Conservation (phyloP, 2,329 filamentous ascomycete genomes). For the Macroventuria anomochaeta region DNA sequence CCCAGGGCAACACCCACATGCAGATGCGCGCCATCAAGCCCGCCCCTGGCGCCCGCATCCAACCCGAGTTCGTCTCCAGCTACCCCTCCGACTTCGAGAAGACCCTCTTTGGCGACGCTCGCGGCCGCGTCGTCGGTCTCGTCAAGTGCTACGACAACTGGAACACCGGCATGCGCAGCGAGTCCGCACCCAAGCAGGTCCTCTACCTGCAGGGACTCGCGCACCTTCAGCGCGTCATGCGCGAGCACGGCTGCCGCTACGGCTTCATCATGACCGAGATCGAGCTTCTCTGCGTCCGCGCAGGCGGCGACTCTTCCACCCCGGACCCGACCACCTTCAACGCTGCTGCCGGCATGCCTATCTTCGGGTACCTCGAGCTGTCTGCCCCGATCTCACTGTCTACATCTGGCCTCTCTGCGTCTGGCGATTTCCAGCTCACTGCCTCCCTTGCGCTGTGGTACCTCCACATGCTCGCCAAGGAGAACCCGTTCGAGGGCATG, state of each 20-base stretch:
- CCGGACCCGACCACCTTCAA: constrained; percentile 48
- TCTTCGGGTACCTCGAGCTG: constrained; percentile 90
- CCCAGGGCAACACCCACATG: constrained; percentile 70
- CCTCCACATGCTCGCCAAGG: constrained; percentile 73
- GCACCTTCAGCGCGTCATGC: constrained; percentile 89
- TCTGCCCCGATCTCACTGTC: constrained; percentile 63
- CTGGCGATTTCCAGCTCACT: constrained; percentile 63
- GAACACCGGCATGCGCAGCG: constrained; percentile 92
- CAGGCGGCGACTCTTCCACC: constrained; percentile 61
- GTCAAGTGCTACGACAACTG: constrained; percentile 91
- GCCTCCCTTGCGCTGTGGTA: constrained; percentile 79
- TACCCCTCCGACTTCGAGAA: constrained; percentile 61
- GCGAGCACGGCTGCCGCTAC: constrained; percentile 90
- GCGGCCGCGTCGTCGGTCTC: constrained; percentile 76
- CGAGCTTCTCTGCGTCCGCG: constrained; percentile 88
- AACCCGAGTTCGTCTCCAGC: constrained; percentile 71
- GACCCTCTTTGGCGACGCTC: constrained; percentile 55
- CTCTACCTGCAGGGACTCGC: constrained; percentile 87
- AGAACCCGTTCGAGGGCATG: constrained; percentile 66
- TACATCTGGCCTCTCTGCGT: constrained; percentile 44
- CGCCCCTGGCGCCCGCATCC: constrained; percentile 56
- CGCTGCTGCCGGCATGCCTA: constrained; percentile 64
- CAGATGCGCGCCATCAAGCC: constrained; percentile 53
- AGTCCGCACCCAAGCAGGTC: constrained; percentile 82
- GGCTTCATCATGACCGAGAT: constrained; percentile 97